Conservation (phyloP, 768 basidiomycete species). For the Hysterangium stoloniferum region DNA sequence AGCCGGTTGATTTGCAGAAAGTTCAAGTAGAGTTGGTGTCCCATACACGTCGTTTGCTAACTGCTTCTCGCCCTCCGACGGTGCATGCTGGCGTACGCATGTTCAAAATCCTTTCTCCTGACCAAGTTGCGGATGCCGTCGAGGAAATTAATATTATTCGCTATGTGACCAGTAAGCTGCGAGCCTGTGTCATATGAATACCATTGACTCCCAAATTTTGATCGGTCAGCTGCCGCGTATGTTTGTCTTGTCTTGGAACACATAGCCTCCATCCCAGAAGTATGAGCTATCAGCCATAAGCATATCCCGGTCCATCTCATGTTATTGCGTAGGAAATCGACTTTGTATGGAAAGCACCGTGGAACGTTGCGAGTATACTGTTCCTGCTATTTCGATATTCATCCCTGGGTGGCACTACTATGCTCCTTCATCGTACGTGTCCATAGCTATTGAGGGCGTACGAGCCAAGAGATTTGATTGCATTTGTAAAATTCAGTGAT, state of each 20-base stretch:
- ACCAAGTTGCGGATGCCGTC: neutral
- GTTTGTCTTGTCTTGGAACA: constrained; percentile 7
- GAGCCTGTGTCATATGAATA: neutral
- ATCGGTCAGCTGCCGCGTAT: neutral
- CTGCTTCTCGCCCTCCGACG: neutral
- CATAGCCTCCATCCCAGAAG: constrained; percentile 5
- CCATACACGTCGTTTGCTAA: neutral
- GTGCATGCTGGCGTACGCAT: neutral
- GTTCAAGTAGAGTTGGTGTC: too few relatives aligned
- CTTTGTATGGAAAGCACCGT: constrained; percentile 7
- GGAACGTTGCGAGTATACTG: neutral
- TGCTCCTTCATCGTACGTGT: neutral
- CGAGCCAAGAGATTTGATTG: neutral
- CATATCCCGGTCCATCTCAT: neutral
- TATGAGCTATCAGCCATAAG: neutral
- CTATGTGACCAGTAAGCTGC: neutral
- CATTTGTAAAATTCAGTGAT: neutral
- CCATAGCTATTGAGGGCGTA: neutral
- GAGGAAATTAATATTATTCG: neutral
- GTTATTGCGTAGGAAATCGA: constrained; percentile 7
- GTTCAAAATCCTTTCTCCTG: neutral
- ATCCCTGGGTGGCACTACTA: neutral
- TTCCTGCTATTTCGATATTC: constrained; percentile 8
- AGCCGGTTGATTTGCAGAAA: too few relatives aligned
- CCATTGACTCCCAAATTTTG: neutral